Evolutionary conservation across 345 rosid genomes (phyloP).

Genomic region (Combretum micranthum): DNA sequence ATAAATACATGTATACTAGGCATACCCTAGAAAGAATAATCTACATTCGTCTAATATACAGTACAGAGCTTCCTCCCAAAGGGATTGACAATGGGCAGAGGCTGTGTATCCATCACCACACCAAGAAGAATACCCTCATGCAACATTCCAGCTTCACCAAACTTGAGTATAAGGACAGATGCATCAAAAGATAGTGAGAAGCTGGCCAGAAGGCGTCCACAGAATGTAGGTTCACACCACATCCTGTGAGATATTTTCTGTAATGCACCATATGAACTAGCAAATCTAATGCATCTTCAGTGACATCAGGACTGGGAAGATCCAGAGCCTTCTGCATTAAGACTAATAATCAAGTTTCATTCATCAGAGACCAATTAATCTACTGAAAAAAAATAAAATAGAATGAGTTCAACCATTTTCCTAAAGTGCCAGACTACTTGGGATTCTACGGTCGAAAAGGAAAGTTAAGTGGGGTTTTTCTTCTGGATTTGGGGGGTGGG

Average conservation of each 20-base stretch:
- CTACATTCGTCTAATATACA: constrained; percentile 12
- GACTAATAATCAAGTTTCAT: constrained; percentile 34
- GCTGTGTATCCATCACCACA: constrained; percentile 73
- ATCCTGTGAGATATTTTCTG: constrained; percentile 44
- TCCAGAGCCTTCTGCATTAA: constrained; percentile 86
- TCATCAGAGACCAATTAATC: constrained; percentile 7
- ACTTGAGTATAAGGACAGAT: constrained; percentile 62
- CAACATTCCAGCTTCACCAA: constrained; percentile 77
- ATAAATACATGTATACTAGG: constrained; percentile 9
- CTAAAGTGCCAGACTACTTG: too few relatives aligned
- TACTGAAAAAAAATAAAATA: not conserved
- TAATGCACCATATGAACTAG: constrained; percentile 55
- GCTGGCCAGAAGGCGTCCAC: constrained; percentile 78
- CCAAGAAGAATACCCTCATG: constrained; percentile 87
- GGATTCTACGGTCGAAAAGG: too few relatives aligned
- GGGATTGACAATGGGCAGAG: constrained; percentile 73
- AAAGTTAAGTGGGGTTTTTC: too few relatives aligned
- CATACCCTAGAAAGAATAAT: constrained; percentile 12
- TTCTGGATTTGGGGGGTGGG: too few relatives aligned
- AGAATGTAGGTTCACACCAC: constrained; percentile 82
- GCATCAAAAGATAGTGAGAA: constrained; percentile 84
- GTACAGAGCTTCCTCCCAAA: constrained; percentile 72
- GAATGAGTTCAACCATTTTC: too few relatives aligned
- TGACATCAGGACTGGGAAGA: constrained; percentile 64
- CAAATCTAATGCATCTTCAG: constrained; percentile 68